These are phyloP conservation scores for Penicillium ochrochloron DNA, from an alignment of 495 filamentous ascomycete genomes.

Conservation along the genomic window DNA sequence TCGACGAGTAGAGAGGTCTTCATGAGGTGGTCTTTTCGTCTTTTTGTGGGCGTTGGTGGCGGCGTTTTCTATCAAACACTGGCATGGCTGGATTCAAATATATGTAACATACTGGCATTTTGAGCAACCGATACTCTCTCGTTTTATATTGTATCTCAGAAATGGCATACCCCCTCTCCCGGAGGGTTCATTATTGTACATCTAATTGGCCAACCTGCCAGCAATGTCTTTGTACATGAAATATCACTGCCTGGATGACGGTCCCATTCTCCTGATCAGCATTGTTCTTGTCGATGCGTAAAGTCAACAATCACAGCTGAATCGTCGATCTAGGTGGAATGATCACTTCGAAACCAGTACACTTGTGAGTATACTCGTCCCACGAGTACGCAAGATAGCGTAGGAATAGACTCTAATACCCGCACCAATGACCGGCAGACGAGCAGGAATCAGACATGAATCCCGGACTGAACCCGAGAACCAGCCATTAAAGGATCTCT, in stretches of 20 bases:
- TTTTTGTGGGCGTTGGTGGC: constrained; percentile 34
- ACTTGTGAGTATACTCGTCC: neutral
- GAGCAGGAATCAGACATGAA: neutral
- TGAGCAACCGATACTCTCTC: constrained; percentile 17
- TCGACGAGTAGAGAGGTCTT: constrained; percentile 58
- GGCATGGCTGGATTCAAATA: constrained; percentile 19
- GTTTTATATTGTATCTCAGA: constrained; percentile 7
- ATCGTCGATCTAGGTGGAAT: neutral
- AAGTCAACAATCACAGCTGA: neutral
- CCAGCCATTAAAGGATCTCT: neutral
- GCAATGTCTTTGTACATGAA: constrained; percentile 21
- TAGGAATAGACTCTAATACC: neutral
- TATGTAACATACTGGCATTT: constrained; percentile 21
- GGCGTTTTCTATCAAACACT: constrained; percentile 20
- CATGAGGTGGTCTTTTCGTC: constrained; percentile 23
- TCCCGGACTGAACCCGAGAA: neutral
- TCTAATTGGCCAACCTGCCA: constrained; percentile 5
- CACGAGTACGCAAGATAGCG: neutral
- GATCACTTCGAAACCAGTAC: neutral
- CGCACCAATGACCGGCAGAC: neutral
- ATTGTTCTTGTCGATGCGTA: neutral
- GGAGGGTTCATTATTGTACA: constrained; percentile 19
- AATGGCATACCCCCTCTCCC: constrained; percentile 15
- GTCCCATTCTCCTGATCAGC: neutral
- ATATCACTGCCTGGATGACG: neutral